Percentiles rank a stretch among this genome's conserved stretches.
phyloP scores from a whole-genome alignment of 176 grass and related monocot species.

The Triticum dicoccoides region DNA sequence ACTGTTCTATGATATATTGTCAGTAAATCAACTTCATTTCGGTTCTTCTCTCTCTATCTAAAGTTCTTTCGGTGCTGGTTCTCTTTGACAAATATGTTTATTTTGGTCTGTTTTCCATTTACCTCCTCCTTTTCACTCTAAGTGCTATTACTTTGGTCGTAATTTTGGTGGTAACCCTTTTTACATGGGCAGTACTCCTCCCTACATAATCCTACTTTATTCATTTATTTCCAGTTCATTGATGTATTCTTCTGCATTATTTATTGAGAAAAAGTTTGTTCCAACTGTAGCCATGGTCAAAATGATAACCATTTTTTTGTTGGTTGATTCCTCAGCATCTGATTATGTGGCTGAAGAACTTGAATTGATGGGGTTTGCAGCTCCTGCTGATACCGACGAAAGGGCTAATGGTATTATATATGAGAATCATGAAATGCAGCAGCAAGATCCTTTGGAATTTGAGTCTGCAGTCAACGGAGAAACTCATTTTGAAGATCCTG shows the following conservation, averaged over 20 bases:
- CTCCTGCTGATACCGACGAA: constrained; percentile 32
- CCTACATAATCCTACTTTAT: neutral
- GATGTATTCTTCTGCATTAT: neutral
- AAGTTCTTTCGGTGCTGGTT: neutral
- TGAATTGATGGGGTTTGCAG: constrained; percentile 26
- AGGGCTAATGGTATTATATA: constrained; percentile 24
- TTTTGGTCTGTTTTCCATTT: neutral
- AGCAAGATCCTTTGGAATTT: constrained; percentile 44
- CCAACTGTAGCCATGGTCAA: neutral
- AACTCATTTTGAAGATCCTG: constrained; percentile 37
- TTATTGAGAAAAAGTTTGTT: neutral
- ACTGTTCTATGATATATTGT: neutral
- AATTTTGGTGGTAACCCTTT: neutral
- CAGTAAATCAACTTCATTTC: neutral
- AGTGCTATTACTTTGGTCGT: neutral
- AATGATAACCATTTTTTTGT: constrained; percentile 1
- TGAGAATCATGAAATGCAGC: constrained; percentile 45
- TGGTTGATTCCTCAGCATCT: constrained; percentile 39
- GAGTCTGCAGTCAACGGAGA: constrained; percentile 21
- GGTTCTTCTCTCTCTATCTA: neutral
- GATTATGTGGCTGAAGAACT: constrained; percentile 46
- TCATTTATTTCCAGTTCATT: neutral
- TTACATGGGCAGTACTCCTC: neutral
- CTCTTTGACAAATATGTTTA: constrained; percentile 10
- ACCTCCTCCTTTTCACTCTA: neutral